Percentiles rank a stretch among this genome's conserved stretches.
Conservation (phyloP, 768 basidiomycete genomes). For the Trametes cinnabarina region DNA sequence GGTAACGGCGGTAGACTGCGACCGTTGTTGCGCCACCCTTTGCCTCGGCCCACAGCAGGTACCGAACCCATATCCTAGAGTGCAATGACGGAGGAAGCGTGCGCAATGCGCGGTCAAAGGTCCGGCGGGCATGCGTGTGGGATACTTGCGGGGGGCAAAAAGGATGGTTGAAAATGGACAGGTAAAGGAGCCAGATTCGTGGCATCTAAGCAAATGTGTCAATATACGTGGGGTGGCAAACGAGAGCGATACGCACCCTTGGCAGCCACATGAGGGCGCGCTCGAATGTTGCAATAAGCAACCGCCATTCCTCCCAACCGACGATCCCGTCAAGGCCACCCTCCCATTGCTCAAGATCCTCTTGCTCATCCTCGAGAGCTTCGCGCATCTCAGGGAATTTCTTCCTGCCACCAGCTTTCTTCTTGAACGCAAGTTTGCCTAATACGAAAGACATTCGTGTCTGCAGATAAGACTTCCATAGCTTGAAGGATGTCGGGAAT, state of each 20-base stretch:
- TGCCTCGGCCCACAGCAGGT: constrained; percentile 87
- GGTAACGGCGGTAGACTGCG: constrained; percentile 84
- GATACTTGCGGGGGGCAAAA: constrained; percentile 81
- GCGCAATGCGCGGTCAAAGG: constrained; percentile 91
- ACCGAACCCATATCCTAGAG: constrained; percentile 87
- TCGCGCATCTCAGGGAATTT: constrained; percentile 91
- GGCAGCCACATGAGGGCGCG: constrained; percentile 94
- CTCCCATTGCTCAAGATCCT: constrained; percentile 82
- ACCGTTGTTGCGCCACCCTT: constrained; percentile 79
- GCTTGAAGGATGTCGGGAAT: constrained; percentile 88
- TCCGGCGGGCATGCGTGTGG: constrained; percentile 87
- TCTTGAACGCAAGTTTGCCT: constrained; percentile 68
- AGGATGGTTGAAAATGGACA: constrained; percentile 87
- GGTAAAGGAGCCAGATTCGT: constrained; percentile 90
- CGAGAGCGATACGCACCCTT: constrained; percentile 51
- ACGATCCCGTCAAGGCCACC: constrained; percentile 81
- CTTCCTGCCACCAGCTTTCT: constrained; percentile 84
- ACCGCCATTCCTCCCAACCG: constrained; percentile 97
- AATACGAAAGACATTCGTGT: constrained; percentile 84
- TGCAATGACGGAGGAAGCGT: constrained; percentile 93
- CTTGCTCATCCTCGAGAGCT: constrained; percentile 79
- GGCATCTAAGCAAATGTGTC: constrained; percentile 61
- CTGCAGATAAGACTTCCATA: constrained; percentile 92
- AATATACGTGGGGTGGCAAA: not conserved
- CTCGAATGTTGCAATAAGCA: constrained; percentile 84